phyloP scores from a whole-genome alignment of 805 yeast genomes.

The Dipodascus geniculatus region DNA sequence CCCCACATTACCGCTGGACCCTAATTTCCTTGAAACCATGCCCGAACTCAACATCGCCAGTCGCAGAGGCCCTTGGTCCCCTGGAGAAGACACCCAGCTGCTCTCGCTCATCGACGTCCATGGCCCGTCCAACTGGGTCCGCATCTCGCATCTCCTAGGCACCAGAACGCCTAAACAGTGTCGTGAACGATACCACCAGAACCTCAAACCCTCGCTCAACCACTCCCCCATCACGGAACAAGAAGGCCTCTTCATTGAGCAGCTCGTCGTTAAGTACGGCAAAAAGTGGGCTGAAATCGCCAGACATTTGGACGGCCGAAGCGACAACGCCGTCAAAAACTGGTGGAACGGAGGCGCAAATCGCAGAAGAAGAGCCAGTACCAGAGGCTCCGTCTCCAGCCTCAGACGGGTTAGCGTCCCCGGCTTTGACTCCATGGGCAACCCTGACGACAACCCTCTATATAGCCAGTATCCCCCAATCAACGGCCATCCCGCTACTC shows the following conservation, averaged over 20 bases:
- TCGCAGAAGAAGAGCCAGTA: conserved; percentile 40
- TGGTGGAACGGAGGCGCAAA: conserved; percentile 97
- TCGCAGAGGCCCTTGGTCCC: conserved; percentile 79
- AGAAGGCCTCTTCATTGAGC: conserved; percentile 74
- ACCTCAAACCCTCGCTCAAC: conserved; percentile 73
- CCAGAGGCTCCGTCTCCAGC: neutral
- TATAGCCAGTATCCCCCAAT: neutral
- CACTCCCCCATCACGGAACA: conserved; percentile 74
- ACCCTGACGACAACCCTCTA: neutral
- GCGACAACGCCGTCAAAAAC: conserved; percentile 85
- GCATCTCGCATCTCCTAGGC: conserved; percentile 60
- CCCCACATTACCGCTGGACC: neutral
- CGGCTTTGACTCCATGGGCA: neutral
- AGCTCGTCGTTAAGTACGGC: conserved; percentile 66
- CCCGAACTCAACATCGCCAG: neutral
- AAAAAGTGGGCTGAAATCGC: conserved; percentile 93
- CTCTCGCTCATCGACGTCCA: conserved; percentile 54
- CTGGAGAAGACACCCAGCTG: conserved; percentile 66
- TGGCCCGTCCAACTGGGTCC: conserved; percentile 85
- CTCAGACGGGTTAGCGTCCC: neutral
- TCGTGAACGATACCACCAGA: conserved; percentile 84
- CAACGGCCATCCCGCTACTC: neutral
- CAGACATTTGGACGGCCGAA: conserved; percentile 72
- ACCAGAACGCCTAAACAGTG: conserved; percentile 87
- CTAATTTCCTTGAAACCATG: neutral